A percentile compares a stretch with the other conserved stretches of the same genome.
Evolutionary conservation across 768 basidiomycete species (phyloP).

Genomic region (Suillus bovinus): DNA sequence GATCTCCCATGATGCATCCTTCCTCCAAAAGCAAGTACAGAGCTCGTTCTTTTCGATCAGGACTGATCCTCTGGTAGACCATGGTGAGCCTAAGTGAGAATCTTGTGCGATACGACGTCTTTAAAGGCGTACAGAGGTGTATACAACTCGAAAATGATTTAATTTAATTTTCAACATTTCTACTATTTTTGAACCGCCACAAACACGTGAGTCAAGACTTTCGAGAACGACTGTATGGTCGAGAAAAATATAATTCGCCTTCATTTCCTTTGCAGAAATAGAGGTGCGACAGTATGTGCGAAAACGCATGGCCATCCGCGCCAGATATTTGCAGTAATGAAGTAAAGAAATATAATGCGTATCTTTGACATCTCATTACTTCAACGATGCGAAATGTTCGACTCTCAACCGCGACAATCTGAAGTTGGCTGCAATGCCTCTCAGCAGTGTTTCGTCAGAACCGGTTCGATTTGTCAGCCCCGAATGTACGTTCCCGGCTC

Average conservation of each 20-base stretch:
- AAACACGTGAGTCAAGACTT: too few species aligned
- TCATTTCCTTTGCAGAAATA: neutral
- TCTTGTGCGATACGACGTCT: too few species aligned
- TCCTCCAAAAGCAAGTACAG: too few species aligned
- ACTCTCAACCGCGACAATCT: neutral
- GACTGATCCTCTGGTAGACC: too few species aligned
- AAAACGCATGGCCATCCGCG: neutral
- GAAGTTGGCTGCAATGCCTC: neutral
- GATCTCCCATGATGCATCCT: too few species aligned
- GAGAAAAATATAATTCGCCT: neutral
- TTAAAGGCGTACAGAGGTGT: too few species aligned
- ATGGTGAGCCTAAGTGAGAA: too few species aligned
- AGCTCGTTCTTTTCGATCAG: too few species aligned
- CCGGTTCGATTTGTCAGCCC: neutral
- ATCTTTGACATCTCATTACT: neutral
- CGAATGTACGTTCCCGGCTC: conserved; percentile 22
- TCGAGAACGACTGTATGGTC: neutral
- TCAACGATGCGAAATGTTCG: neutral
- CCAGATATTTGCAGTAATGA: neutral
- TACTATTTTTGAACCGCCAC: neutral
- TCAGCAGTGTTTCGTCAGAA: neutral
- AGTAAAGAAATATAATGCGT: neutral
- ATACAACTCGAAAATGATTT: too few species aligned
- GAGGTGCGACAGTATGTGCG: neutral
- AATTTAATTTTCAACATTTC: neutral